These are phyloP conservation scores for Phytophthora europaea DNA, from an alignment of 352 stramenopile genomes.

Conservation along the genomic window DNA sequence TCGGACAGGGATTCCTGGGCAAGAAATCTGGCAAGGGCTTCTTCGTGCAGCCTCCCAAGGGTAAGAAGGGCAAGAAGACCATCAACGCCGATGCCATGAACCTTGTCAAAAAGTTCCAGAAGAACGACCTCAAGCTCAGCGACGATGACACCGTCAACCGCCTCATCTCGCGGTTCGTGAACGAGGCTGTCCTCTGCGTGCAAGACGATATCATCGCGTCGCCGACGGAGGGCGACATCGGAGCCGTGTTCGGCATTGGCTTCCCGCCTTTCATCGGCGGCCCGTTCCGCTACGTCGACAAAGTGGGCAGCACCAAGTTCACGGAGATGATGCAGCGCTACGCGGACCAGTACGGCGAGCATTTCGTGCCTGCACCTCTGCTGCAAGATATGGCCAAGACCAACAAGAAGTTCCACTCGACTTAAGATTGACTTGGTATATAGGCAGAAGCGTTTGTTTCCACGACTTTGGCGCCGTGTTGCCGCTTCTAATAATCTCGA, in stretches of 20 bases:
- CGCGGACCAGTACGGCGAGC: slow-evolving; percentile 95
- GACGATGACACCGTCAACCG: slow-evolving; percentile 94
- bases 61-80: slow-evolving; percentile 90
- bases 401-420: slow-evolving; percentile 98
- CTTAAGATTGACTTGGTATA: slow-evolving; percentile 48
- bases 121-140: slow-evolving; percentile 79
- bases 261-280: slow-evolving; percentile 98
- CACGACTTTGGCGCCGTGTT: not conserved
- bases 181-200: slow-evolving; percentile 98
- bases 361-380: slow-evolving; percentile 97
- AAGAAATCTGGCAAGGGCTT: slow-evolving; percentile 98
- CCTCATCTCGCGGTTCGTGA: slow-evolving; percentile 97
- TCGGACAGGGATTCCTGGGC: slow-evolving; percentile 95
- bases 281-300: slow-evolving; percentile 97
- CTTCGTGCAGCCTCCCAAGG: slow-evolving; percentile 95
- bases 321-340: slow-evolving; percentile 97
- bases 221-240: slow-evolving; percentile 98
- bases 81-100: slow-evolving; percentile 91
- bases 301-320: slow-evolving; percentile 93
- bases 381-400: slow-evolving; percentile 97
- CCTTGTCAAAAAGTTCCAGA: slow-evolving; percentile 86
- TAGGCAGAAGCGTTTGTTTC: slow-evolving; percentile 14
- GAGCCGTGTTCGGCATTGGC: slow-evolving; percentile 98
- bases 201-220: slow-evolving; percentile 98
- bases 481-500: slow-evolving; percentile 19